Percentiles rank a stretch among this genome's conserved stretches.
phyloP scores from a whole-genome alignment of 495 filamentous ascomycete genomes.

The Xylaria nigripes region DNA sequence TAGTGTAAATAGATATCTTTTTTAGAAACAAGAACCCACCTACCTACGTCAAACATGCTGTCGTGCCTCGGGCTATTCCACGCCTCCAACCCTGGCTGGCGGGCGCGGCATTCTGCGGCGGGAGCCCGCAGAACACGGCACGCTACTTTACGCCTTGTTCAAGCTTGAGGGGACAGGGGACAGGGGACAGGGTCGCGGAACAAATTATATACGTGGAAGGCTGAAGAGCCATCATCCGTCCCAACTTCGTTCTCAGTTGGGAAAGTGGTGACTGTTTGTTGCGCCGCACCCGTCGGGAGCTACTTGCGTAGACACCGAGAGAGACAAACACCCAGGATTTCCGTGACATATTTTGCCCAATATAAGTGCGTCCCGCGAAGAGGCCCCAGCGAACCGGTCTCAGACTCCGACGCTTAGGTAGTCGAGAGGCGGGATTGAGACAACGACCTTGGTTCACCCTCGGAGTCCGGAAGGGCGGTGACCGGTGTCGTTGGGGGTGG shows the following conservation, averaged over 20 bases:
- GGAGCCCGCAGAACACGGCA: neutral
- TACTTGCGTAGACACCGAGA: neutral
- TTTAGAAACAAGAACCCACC: too few species aligned
- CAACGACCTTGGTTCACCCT: neutral
- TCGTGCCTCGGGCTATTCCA: constrained; percentile 8
- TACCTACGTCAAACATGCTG: neutral
- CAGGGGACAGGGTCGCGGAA: neutral
- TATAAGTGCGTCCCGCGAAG: too few species aligned
- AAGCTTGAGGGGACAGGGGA: too few species aligned
- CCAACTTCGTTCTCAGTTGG: neutral
- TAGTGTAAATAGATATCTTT: neutral
- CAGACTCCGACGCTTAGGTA: too few species aligned
- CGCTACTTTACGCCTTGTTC: neutral
- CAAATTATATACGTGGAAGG: neutral
- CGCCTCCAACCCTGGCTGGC: neutral
- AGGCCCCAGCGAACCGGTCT: too few species aligned
- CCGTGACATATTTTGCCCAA: neutral
- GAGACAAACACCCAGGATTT: neutral
- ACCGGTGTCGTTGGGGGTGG: neutral
- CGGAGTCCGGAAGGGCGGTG: constrained; percentile 23
- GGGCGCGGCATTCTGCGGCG: neutral
- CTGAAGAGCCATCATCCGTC: neutral
- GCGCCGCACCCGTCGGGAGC: neutral
- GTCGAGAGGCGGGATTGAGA: neutral
- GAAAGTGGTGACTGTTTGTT: neutral